Evolutionary conservation across 1,284 basidiomycete genomes (phyloP), one percentile per base, ranked within the genome.

Genomic region (Irpex rosettiformis): DNA sequence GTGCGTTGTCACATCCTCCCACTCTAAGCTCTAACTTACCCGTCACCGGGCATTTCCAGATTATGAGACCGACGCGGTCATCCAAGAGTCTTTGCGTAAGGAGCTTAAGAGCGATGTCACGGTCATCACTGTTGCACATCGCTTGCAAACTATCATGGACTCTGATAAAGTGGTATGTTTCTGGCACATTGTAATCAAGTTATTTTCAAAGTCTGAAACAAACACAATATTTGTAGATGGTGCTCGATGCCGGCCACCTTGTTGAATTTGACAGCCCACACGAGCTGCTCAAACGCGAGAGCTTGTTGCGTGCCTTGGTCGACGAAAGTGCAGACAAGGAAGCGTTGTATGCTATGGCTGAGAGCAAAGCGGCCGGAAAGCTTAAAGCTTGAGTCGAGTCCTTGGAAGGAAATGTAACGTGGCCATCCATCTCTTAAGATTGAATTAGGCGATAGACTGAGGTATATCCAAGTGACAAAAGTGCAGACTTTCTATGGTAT

Each of bases 131-230:
- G 75, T 89, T 52, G 88, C 88, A 1, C 87, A 89, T 69, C 80
- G 87, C 30, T 71, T 89, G 16, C 85, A 86, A 65, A 89, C 86
- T 1, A 84, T 89, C 63, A 86, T 87, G 76, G 86, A 88, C 61
- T 79, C 82, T 0, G 75, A 76, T 66, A 75, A 72, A 57, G 72
- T 73, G 45, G 70, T 70, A 63, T 58, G 77, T 66, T 4, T 29
- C 24, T 27, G 29, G 16, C 24, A 27, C 22, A 6, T 40, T 54
- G 22, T 11, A n/a, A n/a, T n/a, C n/a, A n/a, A n/a, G n/a, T n/a
- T n/a, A n/a, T n/a, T n/a, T n/a, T n/a, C n/a, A n/a, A n/a, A n/a
- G n/a, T n/a, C n/a, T n/a, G n/a, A n/a, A n/a, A n/a, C n/a, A n/a
- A n/a, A n/a, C n/a, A 37, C 25, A 27, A 29, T 30, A 22, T 13